Evolutionary conservation across 2,329 filamentous ascomycete species (phyloP).

Genomic region (Teratosphaeria gauchensis): DNA sequence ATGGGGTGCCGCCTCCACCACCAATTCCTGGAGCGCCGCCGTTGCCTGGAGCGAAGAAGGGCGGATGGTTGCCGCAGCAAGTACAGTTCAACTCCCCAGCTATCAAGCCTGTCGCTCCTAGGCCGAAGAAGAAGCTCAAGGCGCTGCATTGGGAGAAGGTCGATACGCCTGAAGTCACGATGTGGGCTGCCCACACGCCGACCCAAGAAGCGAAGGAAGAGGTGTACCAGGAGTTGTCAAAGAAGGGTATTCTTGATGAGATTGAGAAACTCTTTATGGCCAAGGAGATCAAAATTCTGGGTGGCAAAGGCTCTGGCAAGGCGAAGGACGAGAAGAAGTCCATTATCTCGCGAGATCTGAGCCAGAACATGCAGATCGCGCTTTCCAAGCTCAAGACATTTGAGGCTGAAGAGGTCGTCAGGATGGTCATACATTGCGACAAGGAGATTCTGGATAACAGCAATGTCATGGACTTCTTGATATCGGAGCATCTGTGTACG

Average conservation of each 20-base stretch:
- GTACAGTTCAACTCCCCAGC: constrained; percentile 32
- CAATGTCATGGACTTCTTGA: constrained; percentile 94
- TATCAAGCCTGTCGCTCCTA: constrained; percentile 65
- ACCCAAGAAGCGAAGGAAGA: constrained; percentile 87
- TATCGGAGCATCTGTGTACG: constrained; percentile 84
- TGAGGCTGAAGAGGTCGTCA: constrained; percentile 73
- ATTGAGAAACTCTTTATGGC: constrained; percentile 96
- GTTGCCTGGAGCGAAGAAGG: constrained; percentile 46
- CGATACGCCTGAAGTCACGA: constrained; percentile 79
- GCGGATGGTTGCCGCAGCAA: constrained; percentile 57
- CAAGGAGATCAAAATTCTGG: constrained; percentile 87
- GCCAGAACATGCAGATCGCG: constrained; percentile 85
- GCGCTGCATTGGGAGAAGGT: constrained; percentile 99
- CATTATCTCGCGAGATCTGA: constrained; percentile 82
- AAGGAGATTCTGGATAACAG: constrained; percentile 75
- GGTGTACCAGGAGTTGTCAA: constrained; percentile 86
- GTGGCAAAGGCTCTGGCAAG: constrained; percentile 55
- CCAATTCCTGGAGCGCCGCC: constrained; percentile 49
- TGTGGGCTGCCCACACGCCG: constrained; percentile 81
- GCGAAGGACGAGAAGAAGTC: constrained; percentile 89
- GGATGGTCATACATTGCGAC: constrained; percentile 95
- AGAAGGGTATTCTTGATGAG: constrained; percentile 92
- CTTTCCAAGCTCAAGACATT: constrained; percentile 86
- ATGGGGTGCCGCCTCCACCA: constrained; percentile 31
- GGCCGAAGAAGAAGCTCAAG: constrained; percentile 99